Evolutionary conservation across 805 yeast species (phyloP).

Genomic region (Danielia reshetovae): DNA sequence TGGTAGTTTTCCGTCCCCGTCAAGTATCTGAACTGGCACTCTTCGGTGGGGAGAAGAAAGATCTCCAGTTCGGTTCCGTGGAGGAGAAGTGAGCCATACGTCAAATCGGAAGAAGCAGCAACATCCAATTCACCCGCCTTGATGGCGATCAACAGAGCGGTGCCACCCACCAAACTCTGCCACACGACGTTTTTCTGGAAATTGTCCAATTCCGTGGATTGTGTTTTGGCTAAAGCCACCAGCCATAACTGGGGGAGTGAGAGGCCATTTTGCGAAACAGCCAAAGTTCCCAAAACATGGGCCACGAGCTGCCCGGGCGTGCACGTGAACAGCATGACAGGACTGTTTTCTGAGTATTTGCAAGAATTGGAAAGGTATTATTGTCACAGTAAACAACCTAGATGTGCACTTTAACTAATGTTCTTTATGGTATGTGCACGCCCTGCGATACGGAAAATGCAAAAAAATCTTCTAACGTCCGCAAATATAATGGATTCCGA

Average conservation of each 20-base stretch:
- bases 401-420: no score
- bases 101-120: slow-evolving; percentile 3
- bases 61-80: slow-evolving; percentile 15
- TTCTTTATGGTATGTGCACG: slow-evolving; percentile 7
- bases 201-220: slow-evolving; percentile 20
- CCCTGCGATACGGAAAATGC: background rate
- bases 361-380: no score
- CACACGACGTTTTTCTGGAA: slow-evolving; percentile 38
- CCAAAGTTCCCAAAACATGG: slow-evolving; percentile 11
- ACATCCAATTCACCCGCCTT: slow-evolving; percentile 9
- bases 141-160: slow-evolving; percentile 11
- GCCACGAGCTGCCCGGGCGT: slow-evolving; percentile 14
- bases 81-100: slow-evolving; percentile 7
- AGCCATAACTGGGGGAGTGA: slow-evolving; percentile 13
- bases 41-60: slow-evolving; percentile 41
- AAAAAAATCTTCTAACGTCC: background rate
- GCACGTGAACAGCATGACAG: slow-evolving; percentile 14
- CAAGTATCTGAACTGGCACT: slow-evolving; percentile 53
- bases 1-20: slow-evolving; percentile 48
- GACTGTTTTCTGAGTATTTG: no score
- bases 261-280: slow-evolving; percentile 12
- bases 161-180: slow-evolving; percentile 33
- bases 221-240: slow-evolving; percentile 3
- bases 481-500: slow-evolving; percentile 32
- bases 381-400: no score